Conservation (phyloP, 2,329 filamentous ascomycete species). For the Zarea fungicola region DNA sequence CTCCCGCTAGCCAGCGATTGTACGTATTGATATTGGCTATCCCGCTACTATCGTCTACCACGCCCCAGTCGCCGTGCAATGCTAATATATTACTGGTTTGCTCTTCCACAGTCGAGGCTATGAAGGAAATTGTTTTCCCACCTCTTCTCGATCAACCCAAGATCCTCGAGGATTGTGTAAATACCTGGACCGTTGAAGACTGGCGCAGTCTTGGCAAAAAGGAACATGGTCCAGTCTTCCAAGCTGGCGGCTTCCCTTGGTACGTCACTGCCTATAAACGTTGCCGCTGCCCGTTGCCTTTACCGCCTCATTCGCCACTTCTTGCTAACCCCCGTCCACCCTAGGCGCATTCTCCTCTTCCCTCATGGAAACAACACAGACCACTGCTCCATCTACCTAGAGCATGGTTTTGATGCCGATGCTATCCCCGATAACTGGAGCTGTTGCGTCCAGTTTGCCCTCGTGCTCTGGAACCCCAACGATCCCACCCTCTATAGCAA, state of each 20-base stretch:
- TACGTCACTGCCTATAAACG: no score
- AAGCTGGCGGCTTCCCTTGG: conserved; percentile 86
- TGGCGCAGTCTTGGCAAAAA: conserved; percentile 75
- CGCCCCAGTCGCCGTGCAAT: conserved; percentile 5
- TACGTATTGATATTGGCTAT: conserved; percentile 29
- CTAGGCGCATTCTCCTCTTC: conserved; percentile 89
- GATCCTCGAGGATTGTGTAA: conserved; percentile 65
- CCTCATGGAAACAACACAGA: conserved; percentile 93
- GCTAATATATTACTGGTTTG: conserved; percentile 18
- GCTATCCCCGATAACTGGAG: conserved; percentile 88
- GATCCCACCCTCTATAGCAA: conserved; percentile 82
- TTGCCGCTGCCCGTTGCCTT: conserved; percentile 4
- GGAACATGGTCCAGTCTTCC: conserved; percentile 82
- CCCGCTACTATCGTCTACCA: conserved; percentile 2
- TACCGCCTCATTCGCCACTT: not conserved
- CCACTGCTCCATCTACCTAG: conserved; percentile 89
- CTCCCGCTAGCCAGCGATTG: conserved; percentile 48
- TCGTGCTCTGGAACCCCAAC: conserved; percentile 91
- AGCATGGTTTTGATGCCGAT: conserved; percentile 78
- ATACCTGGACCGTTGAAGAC: conserved; percentile 83
- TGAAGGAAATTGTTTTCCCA: conserved; percentile 74
- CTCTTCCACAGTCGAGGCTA: conserved; percentile 62
- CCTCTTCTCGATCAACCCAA: conserved; percentile 71
- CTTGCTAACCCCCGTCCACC: conserved; percentile 19
- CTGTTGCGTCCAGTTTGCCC: conserved; percentile 89